phyloP scores from a whole-genome alignment of 352 stramenopile genomes.

The Phytopythium montanum region DNA sequence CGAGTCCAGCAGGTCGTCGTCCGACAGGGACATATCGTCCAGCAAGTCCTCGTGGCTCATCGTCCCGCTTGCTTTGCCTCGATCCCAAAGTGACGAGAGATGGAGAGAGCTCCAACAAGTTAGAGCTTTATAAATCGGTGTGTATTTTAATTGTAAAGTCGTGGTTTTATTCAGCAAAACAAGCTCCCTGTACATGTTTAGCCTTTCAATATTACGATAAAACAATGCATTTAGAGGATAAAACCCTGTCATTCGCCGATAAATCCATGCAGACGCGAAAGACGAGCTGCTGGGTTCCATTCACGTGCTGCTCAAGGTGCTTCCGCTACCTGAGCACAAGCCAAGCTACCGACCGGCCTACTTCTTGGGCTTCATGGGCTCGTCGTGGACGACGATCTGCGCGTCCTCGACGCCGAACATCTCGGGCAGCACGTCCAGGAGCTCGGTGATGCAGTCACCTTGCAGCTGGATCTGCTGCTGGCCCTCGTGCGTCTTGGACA shows the following conservation, averaged over 20 bases:
- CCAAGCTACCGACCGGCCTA: conserved; percentile 13
- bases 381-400: conserved; percentile 68
- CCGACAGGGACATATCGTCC: conserved; percentile 81
- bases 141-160: no score
- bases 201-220: no score
- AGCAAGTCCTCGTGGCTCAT: conserved; percentile 77
- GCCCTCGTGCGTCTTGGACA: conserved; percentile 71
- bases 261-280: neutral
- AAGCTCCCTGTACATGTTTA: no score
- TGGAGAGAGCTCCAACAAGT: no score
- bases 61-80: no score
- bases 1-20: conserved; percentile 81
- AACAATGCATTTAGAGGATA: no score
- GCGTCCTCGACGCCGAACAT: conserved; percentile 76
- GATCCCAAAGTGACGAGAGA: no score
- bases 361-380: conserved; percentile 57
- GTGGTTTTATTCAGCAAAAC: no score
- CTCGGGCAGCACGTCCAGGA: conserved; percentile 70
- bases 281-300: neutral
- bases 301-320: neutral
- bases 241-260: no score
- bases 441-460: conserved; percentile 70
- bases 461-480: conserved; percentile 84
- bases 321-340: neutral
- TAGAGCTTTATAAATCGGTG: no score